A percentile compares a stretch with the other conserved stretches of the same genome.
These are phyloP conservation scores for Leishmania gerbilli DNA, from an alignment of 208 protist genomes.

Conservation along the genomic window DNA sequence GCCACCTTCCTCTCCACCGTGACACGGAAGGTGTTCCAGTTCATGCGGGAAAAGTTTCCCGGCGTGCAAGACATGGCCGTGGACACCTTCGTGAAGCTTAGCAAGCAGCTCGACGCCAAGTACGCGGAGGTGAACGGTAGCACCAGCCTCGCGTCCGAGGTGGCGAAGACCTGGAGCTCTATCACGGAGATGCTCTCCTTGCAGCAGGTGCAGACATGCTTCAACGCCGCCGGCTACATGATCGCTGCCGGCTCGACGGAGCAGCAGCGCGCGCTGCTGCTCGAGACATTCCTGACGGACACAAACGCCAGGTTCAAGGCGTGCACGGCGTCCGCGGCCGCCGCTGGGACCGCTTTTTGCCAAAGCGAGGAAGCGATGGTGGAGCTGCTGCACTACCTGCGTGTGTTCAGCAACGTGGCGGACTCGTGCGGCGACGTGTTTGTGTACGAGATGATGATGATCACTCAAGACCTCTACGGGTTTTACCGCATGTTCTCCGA, in stretches of 20 bases:
- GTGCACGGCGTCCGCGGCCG: slow-evolving; percentile 58
- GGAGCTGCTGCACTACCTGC: slow-evolving; percentile 93
- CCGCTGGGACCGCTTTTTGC: slow-evolving; percentile 56
- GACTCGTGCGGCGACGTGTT: slow-evolving; percentile 89
- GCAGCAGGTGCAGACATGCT: slow-evolving; percentile 96
- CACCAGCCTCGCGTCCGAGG: slow-evolving; percentile 91
- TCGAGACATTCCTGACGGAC: slow-evolving; percentile 90
- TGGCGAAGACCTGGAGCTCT: slow-evolving; percentile 82
- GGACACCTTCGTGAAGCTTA: slow-evolving; percentile 99
- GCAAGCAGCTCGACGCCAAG: slow-evolving; percentile 94
- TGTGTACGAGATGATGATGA: slow-evolving; percentile 92
- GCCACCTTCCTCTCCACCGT: slow-evolving; percentile 99
- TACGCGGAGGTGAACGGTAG: slow-evolving; percentile 51
- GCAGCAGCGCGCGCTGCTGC: slow-evolving; percentile 37
- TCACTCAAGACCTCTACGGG: slow-evolving; percentile 95
- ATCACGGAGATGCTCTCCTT: slow-evolving; percentile 94
- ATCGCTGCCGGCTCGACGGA: slow-evolving; percentile 64
- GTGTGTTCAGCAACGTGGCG: slow-evolving; percentile 94
- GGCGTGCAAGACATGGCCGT: slow-evolving; percentile 99
- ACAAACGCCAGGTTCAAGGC: slow-evolving; percentile 87
- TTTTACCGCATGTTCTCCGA: slow-evolving; percentile 94
- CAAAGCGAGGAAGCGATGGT: slow-evolving; percentile 58
- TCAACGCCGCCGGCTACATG: slow-evolving; percentile 97
- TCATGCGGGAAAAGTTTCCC: slow-evolving; percentile 99
- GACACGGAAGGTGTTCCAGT: slow-evolving; percentile 99